Base-by-base conservation (phyloP, 108 stramenopile species). In the Stephanodiscus triporus region DNA sequence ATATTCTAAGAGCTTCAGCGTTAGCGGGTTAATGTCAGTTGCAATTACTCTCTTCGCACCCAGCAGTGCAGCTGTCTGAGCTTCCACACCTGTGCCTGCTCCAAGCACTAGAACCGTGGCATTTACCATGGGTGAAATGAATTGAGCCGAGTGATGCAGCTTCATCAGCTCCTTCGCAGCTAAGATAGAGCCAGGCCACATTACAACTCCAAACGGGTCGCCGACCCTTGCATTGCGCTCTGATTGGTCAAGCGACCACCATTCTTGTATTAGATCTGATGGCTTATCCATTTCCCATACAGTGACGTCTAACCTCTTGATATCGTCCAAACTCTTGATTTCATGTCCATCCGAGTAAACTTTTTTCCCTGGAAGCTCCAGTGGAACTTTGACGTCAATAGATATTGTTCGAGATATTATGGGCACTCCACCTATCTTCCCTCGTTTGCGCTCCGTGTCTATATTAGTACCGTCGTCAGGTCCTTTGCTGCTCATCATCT, bases 171-270 rank as follows among this genome's bases (percentile, higher is more conserved):
- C 93, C 60, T 72, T 81, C 2, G 85, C 78, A n/a, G 93, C 93
- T 43, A 86, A 38, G 27, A 94, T 86, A 27, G 86, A 81, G 6
- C 93, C 93, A 32, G 93, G 93, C 93, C 93, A 94, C 51, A 87
- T 78, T 38, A 94, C 85, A 11, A 89, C 64, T 40, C 93, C 90
- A 78, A 94, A 94, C 16, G 93, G 93, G 79, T 94, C 92, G 32
- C 89, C 77, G 51, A 85, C 29, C 47, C 70, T 38, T 24, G 38
- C 59, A 20, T 49, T 16, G 13, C 54, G 75, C n/a, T 75, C 79
- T 20, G 64, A 66, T 63, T 53, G 57, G 11, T 63, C 72, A 24
- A 70, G 55, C 30, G 81, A 62, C 90, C 89, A 91, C 73, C 89
- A 94, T 24, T 76, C 60, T 58, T 90, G 86, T n/a, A 91, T 87